phyloP scores from a whole-genome alignment of 371 early-diverging fungal genomes.

The Lichtheimia ramosa region DNA sequence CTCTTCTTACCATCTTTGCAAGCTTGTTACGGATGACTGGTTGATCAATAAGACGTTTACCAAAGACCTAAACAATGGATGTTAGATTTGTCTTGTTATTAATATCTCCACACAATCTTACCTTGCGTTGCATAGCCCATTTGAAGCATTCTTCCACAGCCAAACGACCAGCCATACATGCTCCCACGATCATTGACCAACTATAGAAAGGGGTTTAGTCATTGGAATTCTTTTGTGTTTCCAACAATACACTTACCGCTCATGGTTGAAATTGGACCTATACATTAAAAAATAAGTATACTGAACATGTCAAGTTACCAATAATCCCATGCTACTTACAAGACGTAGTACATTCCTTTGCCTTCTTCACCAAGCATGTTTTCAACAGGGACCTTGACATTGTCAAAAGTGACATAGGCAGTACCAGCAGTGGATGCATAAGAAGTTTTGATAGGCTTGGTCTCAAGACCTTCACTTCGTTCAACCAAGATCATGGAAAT shows the following conservation, averaged over 20 bases:
- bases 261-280: slow-evolving; percentile 72
- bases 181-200: slow-evolving; percentile 25
- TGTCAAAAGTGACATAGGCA: slow-evolving; percentile 49
- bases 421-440: slow-evolving; percentile 62
- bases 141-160: slow-evolving; percentile 56
- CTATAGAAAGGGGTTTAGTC: background rate
- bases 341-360: slow-evolving; percentile 62
- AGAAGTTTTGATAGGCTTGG: slow-evolving; percentile 64
- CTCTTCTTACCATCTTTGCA: slow-evolving; percentile 48
- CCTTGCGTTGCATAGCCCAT: slow-evolving; percentile 83
- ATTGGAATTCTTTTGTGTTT: too few relatives aligned
- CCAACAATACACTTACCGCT: slow-evolving; percentile 32
- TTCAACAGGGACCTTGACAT: slow-evolving; percentile 73
- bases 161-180: slow-evolving; percentile 17
- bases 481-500: slow-evolving; percentile 67
- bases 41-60: slow-evolving; percentile 71
- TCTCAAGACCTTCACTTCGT: slow-evolving; percentile 53
- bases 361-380: slow-evolving; percentile 88
- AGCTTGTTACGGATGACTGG: slow-evolving; percentile 67
- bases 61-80: slow-evolving; percentile 62
- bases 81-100: too few relatives aligned
- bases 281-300: background rate
- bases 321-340: background rate
- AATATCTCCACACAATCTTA: too few relatives aligned
- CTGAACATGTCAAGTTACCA: background rate